Evolutionary conservation across 495 filamentous ascomycete genomes (phyloP), one percentile per base, ranked within the genome.

Genomic region (Daldinia vernicosa): DNA sequence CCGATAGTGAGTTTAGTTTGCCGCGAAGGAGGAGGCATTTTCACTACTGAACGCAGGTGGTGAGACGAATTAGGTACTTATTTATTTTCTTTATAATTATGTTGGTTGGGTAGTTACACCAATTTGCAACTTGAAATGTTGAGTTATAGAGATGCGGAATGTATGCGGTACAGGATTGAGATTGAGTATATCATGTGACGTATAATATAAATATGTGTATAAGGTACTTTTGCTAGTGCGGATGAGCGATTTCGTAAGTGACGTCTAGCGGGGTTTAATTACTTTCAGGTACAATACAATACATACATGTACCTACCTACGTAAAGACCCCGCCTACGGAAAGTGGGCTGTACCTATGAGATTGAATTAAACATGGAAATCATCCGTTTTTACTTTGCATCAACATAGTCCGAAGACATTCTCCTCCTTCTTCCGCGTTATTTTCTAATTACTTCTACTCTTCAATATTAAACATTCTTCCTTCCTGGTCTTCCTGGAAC

Each of bases 171-270:
- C 19, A 0, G 2, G 22, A 11, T 22, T 24, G 4, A 47, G 19
- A n/a, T n/a, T n/a, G n/a, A n/a, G n/a, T n/a, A n/a, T n/a, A n/a
- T n/a, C 1, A 11, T 12, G 11, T 11, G 22, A 12, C 22, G 17
- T 24, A 11, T 24, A 5, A 4, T 24, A 24, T 12, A 22, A 22
- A 22, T 19, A 24, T 12, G 9, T 12, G 43, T 24, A 47, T 22
- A 47, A 6, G 32, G 2, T 57, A 39, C 28, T 17, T 4, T 47
- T 11, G 1, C 12, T 62, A 30, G 33, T 6, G 61, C 43, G 60
- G 67, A 70, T 60, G 67, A 70, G 67, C 19, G 60, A 70, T 64
- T 64, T 70, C 60, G 43, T 54, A 30, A 30, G 64, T 54, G 45
- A 40, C 37, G 37, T 54, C 54, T 54, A 60, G 60, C 40, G 60